Base-by-base conservation (phyloP, 1,284 basidiomycete species). In the Austropuccinia psidii region DNA sequence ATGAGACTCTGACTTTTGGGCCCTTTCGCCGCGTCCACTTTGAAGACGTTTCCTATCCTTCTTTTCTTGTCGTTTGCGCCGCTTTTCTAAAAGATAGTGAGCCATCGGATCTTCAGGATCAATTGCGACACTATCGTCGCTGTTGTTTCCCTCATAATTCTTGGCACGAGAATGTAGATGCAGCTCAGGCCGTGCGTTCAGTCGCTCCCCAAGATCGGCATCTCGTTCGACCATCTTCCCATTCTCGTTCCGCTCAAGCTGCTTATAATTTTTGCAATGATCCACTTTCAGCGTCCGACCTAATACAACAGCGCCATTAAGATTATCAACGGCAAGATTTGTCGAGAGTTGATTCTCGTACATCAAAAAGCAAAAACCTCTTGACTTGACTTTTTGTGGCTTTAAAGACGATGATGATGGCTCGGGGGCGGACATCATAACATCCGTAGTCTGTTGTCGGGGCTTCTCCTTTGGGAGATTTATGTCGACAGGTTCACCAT, bases 71-170 rank as follows among this genome's bases (percentile, higher is more conserved):
- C 76, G 57, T 76, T 79, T 76, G 19, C 75, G 76, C 9, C 73
- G 69, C 52, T 78, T 75, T 50, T 77, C 74, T n/a, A 78, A 78
- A 47, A 83, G 77, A 80, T 92, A 98, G 75, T 91, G 91, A 21
- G 89, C 87, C 96, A 99, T 98, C 0, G 96, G 96, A 82, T 99
- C 96, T 79, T 98, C 93, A 4, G 91, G 89, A 80, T 98, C 94
- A 73, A 94, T 89, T 86, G 85, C 60, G 13, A 33, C 45, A 13
- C 7, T 24, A 2, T 19, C 13, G 37, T 65, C 41, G n/a, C 41
- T 45, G 27, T 47, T 3, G 27, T 5, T n/a, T 87, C 87, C n/a
- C n/a, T n/a, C n/a, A n/a, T n/a, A n/a, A 19, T 84, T 85, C 19
- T 88, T 86, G 2, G 86, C 85, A 8, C 84, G 88, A 55, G 85